phyloP scores from a whole-genome alignment of 495 filamentous ascomycete genomes.

The Parathielavia hyrcaniae region DNA sequence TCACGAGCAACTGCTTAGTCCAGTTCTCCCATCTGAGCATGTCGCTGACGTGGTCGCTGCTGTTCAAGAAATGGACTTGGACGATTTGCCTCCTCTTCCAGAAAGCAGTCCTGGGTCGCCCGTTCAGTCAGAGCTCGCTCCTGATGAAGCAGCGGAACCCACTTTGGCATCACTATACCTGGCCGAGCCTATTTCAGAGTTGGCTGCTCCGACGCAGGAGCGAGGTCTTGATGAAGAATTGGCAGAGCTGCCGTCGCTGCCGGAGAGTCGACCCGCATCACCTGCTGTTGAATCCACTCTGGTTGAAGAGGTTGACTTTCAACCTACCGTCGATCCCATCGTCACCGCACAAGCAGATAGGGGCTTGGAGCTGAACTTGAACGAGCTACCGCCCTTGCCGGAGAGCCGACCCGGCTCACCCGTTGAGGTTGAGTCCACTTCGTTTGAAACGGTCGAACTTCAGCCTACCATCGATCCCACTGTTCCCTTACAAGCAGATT shows the following conservation, averaged over 20 bases:
- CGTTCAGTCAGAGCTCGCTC: not conserved
- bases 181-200: no score
- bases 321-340: not conserved
- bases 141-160: not conserved
- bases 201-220: not conserved
- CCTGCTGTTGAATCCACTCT: not conserved
- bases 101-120: constrained; percentile 6
- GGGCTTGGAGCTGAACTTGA: not conserved
- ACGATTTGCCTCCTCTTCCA: not conserved
- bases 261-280: constrained; percentile 16
- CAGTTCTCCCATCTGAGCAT: not conserved
- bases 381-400: constrained; percentile 13
- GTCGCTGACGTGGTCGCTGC: no score
- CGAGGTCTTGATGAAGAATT: constrained; percentile 4
- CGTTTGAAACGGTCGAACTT: constrained; percentile 7
- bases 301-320: constrained; percentile 6
- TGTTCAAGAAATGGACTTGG: not conserved
- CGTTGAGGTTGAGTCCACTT: not conserved
- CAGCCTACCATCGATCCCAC: not conserved
- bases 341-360: no score
- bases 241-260: constrained; percentile 15
- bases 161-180: no score
- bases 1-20: not conserved
- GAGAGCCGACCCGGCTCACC: constrained; percentile 17
- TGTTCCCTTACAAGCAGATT: not conserved